Evolutionary conservation across 257 asterid genomes (phyloP).

Genomic region (Nicotiana tabacum): DNA sequence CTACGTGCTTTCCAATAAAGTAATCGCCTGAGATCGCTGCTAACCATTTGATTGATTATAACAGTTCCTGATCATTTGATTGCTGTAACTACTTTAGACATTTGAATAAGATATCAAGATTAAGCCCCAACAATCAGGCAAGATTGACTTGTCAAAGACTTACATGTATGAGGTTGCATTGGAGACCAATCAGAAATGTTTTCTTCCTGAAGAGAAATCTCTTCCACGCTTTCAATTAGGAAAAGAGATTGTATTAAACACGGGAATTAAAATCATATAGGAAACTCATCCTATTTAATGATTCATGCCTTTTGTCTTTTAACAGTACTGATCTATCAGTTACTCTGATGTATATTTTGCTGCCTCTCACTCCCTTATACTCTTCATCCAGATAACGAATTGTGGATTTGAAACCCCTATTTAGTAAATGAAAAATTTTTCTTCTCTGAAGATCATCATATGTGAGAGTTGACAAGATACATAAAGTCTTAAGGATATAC

Average conservation of each 20-base stretch:
- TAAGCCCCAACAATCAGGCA: not conserved
- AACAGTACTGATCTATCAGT: not conserved
- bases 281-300: not conserved
- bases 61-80: not conserved
- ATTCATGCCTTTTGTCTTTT: not conserved
- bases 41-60: not conserved
- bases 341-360: not conserved
- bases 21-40: not conserved
- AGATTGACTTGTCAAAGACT: not conserved
- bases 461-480: not conserved
- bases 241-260: not conserved
- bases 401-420: not conserved
- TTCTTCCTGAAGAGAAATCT: constrained; percentile 9
- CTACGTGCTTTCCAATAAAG: not conserved
- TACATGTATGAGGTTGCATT: not conserved
- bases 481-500: not conserved
- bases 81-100: not conserved
- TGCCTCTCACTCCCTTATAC: not conserved
- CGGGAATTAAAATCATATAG: not conserved
- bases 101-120: not conserved
- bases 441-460: not conserved
- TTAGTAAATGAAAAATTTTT: not conserved
- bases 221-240: constrained; percentile 11
- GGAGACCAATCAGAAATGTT: constrained; percentile 10
- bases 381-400: not conserved